Conservation (phyloP, 192 early-diverging fungal genomes). For the Endogone sp. region DNA sequence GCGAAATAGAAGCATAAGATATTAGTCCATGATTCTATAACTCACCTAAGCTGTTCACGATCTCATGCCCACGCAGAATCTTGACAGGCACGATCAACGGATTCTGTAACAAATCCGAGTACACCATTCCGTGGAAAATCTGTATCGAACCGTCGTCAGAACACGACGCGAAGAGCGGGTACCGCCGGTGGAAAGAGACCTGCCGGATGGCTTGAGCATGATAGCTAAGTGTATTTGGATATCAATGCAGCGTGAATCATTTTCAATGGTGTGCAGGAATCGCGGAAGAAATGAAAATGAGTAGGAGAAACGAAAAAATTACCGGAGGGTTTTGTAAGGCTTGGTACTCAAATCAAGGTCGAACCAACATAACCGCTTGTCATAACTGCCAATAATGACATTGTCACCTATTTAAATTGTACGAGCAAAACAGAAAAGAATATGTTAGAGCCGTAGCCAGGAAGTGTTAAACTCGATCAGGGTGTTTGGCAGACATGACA, state of each 20-base stretch:
- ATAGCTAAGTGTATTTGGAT: conserved; percentile 40
- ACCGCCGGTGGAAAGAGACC: conserved; percentile 79
- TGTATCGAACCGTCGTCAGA: conserved; percentile 93
- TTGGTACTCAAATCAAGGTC: conserved; percentile 91
- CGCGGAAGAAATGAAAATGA: conserved; percentile 3
- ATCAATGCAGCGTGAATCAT: neutral
- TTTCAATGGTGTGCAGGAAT: neutral
- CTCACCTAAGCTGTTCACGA: conserved; percentile 24
- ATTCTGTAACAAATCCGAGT: conserved; percentile 92
- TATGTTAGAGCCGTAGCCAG: no score
- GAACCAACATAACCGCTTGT: conserved; percentile 95
- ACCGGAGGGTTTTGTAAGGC: conserved; percentile 90
- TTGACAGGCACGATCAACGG: conserved; percentile 99
- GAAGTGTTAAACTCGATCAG: no score
- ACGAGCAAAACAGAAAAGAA: conserved; percentile 11
- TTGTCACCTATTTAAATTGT: conserved; percentile 62
- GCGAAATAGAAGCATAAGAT: conserved; percentile 6
- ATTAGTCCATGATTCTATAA: conserved; percentile 13
- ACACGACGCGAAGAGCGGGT: conserved; percentile 91
- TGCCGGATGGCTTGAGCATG: conserved; percentile 87
- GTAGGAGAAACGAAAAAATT: neutral
- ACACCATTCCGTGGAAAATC: conserved; percentile 98
- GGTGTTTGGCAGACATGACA: no score
- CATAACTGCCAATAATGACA: conserved; percentile 92
- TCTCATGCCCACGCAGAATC: conserved; percentile 74